Base-by-base conservation (phyloP, 805 yeast genomes). In the Scheffersomyces ergatensis region DNA sequence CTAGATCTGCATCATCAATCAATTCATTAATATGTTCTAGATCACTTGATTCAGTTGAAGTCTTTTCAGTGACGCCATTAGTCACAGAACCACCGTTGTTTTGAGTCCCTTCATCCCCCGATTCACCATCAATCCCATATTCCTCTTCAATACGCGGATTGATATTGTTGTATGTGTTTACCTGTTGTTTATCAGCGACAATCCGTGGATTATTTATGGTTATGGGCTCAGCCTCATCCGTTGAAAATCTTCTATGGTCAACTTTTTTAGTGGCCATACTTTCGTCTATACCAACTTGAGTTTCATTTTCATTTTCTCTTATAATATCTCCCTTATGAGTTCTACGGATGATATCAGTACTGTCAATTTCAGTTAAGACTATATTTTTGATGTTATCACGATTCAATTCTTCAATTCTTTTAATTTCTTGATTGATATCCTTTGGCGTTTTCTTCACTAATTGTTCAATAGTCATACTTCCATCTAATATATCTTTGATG, bases 251-350 rank as follows among this genome's bases (percentile, higher is more conserved):
- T 33, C 72, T 48, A 44, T 67, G 73, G 48, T 68, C 74, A 14
- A 68, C 62, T 31, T 59, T 59, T 33, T 60, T 54, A 9, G 63
- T 54, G 6, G 62, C 53, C 19, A 68, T 54, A 37, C 48, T 49
- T 15, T 50, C 52, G 34, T 62, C 64, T 25, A 52, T 50, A 17
- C 54, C 60, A 18, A 34, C 36, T 4, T 6, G 20, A 16, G 29
- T 33, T 23, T 53, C 49, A 34, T 59, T 59, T 37, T 57, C 54
- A 26, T 55, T 49, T 23, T 50, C 50, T 31, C 46, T 40, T 6
- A 53, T 48, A 36, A 53, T 90, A 46, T 89, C 96, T 19, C 97
- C 96, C 58, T 85, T 86, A 58, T 89, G 96, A 3, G 96, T 87
- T 52, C 89, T 74, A 49, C 88, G 73, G 48, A 87, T 78, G 34